Percentiles rank a stretch among this genome's conserved stretches.
Conservation (phyloP, 2,329 filamentous ascomycete genomes). For the Sporothrix globosa region DNA sequence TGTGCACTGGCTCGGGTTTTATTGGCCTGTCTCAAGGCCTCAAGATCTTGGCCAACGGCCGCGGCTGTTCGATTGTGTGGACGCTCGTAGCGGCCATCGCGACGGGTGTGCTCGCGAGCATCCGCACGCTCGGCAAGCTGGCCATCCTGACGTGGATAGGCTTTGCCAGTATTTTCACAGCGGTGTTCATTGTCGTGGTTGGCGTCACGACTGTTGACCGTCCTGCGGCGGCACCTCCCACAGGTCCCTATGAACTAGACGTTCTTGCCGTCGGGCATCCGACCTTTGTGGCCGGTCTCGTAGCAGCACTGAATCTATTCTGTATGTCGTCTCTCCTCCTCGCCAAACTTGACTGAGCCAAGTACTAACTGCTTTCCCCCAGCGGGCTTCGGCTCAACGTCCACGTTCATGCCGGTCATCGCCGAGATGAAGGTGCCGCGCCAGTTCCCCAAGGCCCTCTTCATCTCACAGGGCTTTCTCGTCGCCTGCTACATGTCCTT, state of each 20-base stretch:
- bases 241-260: constrained; percentile 49
- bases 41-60: constrained; percentile 62
- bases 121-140: constrained; percentile 63
- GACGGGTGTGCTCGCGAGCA: constrained; percentile 54
- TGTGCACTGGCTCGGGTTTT: constrained; percentile 29
- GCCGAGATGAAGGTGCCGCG: constrained; percentile 64
- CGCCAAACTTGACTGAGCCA: neutral
- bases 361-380: constrained; percentile 36
- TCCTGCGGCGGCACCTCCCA: constrained; percentile 53
- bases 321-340: constrained; percentile 31
- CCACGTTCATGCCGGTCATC: constrained; percentile 66
- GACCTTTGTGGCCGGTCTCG: constrained; percentile 43
- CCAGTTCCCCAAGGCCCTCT: constrained; percentile 64
- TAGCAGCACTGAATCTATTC: constrained; percentile 39
- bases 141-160: constrained; percentile 66
- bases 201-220: constrained; percentile 54
- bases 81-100: constrained; percentile 56
- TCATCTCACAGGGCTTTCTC: constrained; percentile 45
- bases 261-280: constrained; percentile 56
- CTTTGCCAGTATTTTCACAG: constrained; percentile 60
- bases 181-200: constrained; percentile 63
- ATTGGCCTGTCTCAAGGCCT: constrained; percentile 47
- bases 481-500: constrained; percentile 31
- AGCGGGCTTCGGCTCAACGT: constrained; percentile 65
- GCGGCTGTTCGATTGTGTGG: constrained; percentile 62